phyloP scores from a whole-genome alignment of 192 early-diverging fungal species.

The Chytriomyces confervae region DNA sequence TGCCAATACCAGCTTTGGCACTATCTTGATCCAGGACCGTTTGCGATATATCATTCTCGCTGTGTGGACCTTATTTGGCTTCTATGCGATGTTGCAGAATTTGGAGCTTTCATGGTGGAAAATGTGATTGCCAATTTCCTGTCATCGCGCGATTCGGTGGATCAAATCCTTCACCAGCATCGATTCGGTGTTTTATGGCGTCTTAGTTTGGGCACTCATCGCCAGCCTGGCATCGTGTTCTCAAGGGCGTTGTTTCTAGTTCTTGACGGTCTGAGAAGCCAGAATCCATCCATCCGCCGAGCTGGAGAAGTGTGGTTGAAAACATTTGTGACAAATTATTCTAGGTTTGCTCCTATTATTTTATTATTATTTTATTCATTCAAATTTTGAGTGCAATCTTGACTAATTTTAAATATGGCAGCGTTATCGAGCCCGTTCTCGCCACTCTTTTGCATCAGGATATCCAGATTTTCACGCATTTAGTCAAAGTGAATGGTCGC shows the following conservation, averaged over 20 bases:
- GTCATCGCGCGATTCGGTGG: conserved; percentile 26
- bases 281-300: conserved; percentile 58
- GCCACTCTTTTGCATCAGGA: conserved; percentile 38
- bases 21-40: conserved; percentile 61
- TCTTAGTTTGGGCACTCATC: conserved; percentile 46
- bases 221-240: conserved; percentile 58
- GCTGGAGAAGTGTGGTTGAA: conserved; percentile 76
- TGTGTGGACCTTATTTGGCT: conserved; percentile 71
- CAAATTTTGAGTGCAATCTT: conserved; percentile 15
- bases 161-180: conserved; percentile 55
- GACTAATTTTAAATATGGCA: conserved; percentile 21
- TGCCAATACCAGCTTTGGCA: conserved; percentile 63
- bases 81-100: conserved; percentile 51
- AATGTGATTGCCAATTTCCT: conserved; percentile 55
- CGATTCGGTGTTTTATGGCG: conserved; percentile 77
- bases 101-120: conserved; percentile 66
- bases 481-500: conserved; percentile 8
- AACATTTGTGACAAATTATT: conserved; percentile 65
- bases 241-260: conserved; percentile 79
- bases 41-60: conserved; percentile 61
- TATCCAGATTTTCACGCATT: conserved; percentile 20
- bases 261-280: conserved; percentile 70
- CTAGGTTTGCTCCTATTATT: conserved; percentile 25
- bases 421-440: conserved; percentile 67
- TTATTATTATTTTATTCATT: not conserved